Evolutionary conservation across 192 early-diverging fungal species (phyloP).

Genomic region (Spizellomyces punctatus): DNA sequence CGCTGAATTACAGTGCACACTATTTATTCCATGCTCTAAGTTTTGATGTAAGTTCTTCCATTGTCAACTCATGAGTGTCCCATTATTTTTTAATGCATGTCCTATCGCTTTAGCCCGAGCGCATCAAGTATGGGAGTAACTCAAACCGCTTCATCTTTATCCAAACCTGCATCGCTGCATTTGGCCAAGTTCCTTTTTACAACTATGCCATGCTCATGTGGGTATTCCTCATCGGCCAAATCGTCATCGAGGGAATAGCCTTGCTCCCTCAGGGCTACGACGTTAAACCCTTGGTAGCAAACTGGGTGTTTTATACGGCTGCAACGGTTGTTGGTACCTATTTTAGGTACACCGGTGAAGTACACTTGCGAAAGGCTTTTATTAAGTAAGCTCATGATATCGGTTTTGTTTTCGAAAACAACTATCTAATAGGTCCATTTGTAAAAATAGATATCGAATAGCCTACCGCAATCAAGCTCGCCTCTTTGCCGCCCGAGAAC

Average conservation of each 20-base stretch:
- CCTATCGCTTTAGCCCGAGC: too few relatives aligned
- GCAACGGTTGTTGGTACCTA: slow-evolving; percentile 20
- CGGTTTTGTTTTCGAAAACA: too few relatives aligned
- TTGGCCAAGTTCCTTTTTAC: slow-evolving; percentile 17
- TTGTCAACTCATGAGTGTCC: too few relatives aligned
- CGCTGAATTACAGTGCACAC: neutral
- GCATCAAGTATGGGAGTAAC: neutral
- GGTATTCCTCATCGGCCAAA: slow-evolving; percentile 18
- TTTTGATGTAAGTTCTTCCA: too few relatives aligned
- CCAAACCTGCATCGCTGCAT: slow-evolving; percentile 12
- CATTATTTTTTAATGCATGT: too few relatives aligned
- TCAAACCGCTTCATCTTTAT: slow-evolving; percentile 23
- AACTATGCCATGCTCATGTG: neutral
- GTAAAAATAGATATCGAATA: slow-evolving; percentile 10
- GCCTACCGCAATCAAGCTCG: slow-evolving; percentile 26
- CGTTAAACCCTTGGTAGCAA: neutral
- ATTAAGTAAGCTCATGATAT: slow-evolving; percentile 9
- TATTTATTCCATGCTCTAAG: too few relatives aligned
- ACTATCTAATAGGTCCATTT: too few relatives aligned
- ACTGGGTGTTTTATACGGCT: slow-evolving; percentile 23
- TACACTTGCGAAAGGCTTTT: slow-evolving; percentile 31
- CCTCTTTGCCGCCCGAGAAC: slow-evolving; percentile 27
- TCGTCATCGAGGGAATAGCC: slow-evolving; percentile 14
- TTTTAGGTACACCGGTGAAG: slow-evolving; percentile 22
- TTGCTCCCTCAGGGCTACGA: neutral